phyloP scores from a whole-genome alignment of 805 yeast species.

The Cyberlindnera maclurae region DNA sequence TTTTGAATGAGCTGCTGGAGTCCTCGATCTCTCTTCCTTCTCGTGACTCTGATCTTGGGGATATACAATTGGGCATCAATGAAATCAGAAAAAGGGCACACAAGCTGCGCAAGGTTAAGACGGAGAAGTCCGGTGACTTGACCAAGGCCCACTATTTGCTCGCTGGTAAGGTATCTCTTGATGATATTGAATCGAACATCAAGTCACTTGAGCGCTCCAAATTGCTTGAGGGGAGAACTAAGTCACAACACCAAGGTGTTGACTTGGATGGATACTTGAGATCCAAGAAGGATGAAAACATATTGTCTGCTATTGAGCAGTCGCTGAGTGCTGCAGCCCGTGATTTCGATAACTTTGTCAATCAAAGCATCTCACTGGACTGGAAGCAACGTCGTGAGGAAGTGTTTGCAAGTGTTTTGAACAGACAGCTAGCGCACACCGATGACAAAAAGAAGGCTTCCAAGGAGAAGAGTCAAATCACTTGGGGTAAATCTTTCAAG shows the following conservation, averaged over 20 bases:
- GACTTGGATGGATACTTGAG: conserved; percentile 60
- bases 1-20: conserved; percentile 67
- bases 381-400: conserved; percentile 78
- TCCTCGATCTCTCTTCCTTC: conserved; percentile 71
- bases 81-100: conserved; percentile 70
- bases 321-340: conserved; percentile 64
- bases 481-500: conserved; percentile 27
- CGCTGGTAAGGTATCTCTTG: conserved; percentile 86
- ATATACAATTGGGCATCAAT: conserved; percentile 70
- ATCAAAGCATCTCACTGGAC: conserved; percentile 65
- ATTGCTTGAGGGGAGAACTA: conserved; percentile 24
- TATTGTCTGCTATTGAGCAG: conserved; percentile 76
- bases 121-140: conserved; percentile 32
- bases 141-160: conserved; percentile 82
- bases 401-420: conserved; percentile 55
- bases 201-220: conserved; percentile 29
- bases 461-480: conserved; percentile 1
- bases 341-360: conserved; percentile 77
- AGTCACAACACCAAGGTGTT: conserved; percentile 13
- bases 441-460: conserved; percentile 8
- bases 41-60: conserved; percentile 59
- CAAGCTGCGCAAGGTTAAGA: conserved; percentile 41
- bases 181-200: conserved; percentile 64
- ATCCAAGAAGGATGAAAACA: conserved; percentile 74
- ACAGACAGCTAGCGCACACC: conserved; percentile 17